phyloP scores from a whole-genome alignment of 2,329 filamentous ascomycete species.

The Ceratocystiopsis minuta region DNA sequence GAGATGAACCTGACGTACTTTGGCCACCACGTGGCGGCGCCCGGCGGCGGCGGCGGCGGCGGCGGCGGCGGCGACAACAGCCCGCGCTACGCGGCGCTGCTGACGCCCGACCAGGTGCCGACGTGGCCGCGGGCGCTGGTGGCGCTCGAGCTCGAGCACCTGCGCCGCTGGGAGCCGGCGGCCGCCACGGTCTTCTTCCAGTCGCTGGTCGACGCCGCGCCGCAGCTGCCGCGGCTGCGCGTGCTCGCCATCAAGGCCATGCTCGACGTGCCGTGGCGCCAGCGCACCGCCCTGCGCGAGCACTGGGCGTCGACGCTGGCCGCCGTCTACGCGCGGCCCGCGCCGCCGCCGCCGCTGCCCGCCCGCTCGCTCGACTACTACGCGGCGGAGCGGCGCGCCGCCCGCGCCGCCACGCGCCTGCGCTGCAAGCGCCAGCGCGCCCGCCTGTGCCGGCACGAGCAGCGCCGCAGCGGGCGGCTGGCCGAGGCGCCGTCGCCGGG shows the following conservation, averaged over 20 bases:
- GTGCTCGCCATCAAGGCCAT: constrained; percentile 58
- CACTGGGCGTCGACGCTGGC: constrained; percentile 58
- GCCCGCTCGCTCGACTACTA: constrained; percentile 9
- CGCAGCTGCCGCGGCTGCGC: constrained; percentile 47
- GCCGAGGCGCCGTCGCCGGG: constrained; percentile 14
- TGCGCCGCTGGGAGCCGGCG: constrained; percentile 54
- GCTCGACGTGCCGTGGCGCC: constrained; percentile 64
- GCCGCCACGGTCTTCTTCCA: constrained; percentile 62
- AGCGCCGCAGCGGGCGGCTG: constrained; percentile 20
- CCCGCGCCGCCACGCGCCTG: too few relatives aligned
- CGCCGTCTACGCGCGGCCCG: constrained; percentile 40
- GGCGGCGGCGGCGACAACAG: constrained; percentile 43
- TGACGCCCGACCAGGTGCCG: constrained; percentile 48
- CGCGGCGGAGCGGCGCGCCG: not conserved
- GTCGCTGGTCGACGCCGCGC: constrained; percentile 57
- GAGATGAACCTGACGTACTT: constrained; percentile 67
- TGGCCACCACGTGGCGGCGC: constrained; percentile 46
- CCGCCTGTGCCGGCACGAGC: not conserved
- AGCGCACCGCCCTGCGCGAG: constrained; percentile 61
- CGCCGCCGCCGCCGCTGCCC: constrained; percentile 9
- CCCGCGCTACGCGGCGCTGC: constrained; percentile 52
- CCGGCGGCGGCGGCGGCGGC: too few relatives aligned
- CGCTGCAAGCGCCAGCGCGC: not conserved
- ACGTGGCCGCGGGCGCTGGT: constrained; percentile 61
- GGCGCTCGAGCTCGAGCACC: constrained; percentile 54